Evolutionary conservation across 306 rosid species (phyloP), one percentile per base, ranked within the genome.

Genomic region (Vigna radiata): DNA sequence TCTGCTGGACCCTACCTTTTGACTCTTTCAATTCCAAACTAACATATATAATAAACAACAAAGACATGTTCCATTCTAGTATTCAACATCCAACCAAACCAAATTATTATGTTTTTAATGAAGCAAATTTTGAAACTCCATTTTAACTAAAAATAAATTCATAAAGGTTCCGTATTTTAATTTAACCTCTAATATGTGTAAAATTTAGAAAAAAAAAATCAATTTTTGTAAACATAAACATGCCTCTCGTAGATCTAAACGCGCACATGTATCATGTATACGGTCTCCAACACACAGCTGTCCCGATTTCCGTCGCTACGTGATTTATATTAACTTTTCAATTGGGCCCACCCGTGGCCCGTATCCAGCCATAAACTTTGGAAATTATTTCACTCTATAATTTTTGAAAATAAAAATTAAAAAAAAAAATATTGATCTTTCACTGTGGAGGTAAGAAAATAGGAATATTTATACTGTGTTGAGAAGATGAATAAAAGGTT

Each of bases 1-100:
- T 87, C 87, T 86, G 90, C 79, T 52, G 44, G 83, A 60, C 85
- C 81, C 84, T 79, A 78, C 84, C 85, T 82, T 87, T 89, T 79
- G 88, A 87, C 68, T 83, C 88, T 76, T 69, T 39, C 72, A 76
- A 75, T 58, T 75, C 72, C 74, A 81, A 75, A 37, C 65, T 41
- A 70, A 29, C 33, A 61, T 46, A 56, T 65, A 61, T 23, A 16
- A 33, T 31, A 70, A 19, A 39, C 7, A 5, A 21, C 11, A 43
- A 15, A 36, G 61, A 62, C 14, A 56, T n/a, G 14, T 70, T 43
- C 59, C 6, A 55, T 58, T 37, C 33, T 8, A 41, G 46, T 8
- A 43, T 43, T 43, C 62, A 70, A 49, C 47, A 8, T 50, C 62
- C 27, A 70, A 65, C 2, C 17, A 9, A 64, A 64, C 10, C 29